phyloP scores from a whole-genome alignment of 225 moss, liverwort and hornwort species.

The Polytrichum formosum region DNA sequence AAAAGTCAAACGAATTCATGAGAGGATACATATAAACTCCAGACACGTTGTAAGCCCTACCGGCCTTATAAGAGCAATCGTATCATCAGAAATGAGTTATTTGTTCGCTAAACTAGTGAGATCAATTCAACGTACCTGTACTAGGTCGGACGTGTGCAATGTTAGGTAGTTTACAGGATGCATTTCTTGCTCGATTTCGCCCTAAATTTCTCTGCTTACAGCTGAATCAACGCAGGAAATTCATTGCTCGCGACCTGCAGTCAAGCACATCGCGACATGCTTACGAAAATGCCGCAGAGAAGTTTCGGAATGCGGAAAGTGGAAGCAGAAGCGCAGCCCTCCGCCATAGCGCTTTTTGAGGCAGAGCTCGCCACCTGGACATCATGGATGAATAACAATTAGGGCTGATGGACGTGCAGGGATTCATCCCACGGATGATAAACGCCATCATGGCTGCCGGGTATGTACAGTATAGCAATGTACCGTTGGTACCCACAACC shows the following conservation, averaged over 20 bases:
- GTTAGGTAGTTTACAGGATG: no score
- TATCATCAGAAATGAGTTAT: not conserved
- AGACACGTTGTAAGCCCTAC: no score
- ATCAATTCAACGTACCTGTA: no score
- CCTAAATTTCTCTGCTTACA: not conserved
- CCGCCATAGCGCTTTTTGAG: not conserved
- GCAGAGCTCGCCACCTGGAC: not conserved
- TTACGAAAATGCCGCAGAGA: not conserved
- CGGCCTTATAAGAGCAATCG: not conserved
- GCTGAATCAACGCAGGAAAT: not conserved
- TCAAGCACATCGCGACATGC: not conserved
- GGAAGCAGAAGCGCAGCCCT: not conserved
- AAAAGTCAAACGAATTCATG: no score
- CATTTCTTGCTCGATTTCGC: not conserved
- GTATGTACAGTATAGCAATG: no score
- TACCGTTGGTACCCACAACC: no score
- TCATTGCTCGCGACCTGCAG: not conserved
- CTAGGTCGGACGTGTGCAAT: no score
- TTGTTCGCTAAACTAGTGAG: not conserved
- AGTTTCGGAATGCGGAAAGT: not conserved
- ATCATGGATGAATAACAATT: not conserved
- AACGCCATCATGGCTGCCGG: no score
- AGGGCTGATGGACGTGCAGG: no score
- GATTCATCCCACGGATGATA: no score
- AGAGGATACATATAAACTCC: no score